Conservation (phyloP, 345 rosid species). For the Pistacia integerrima region DNA sequence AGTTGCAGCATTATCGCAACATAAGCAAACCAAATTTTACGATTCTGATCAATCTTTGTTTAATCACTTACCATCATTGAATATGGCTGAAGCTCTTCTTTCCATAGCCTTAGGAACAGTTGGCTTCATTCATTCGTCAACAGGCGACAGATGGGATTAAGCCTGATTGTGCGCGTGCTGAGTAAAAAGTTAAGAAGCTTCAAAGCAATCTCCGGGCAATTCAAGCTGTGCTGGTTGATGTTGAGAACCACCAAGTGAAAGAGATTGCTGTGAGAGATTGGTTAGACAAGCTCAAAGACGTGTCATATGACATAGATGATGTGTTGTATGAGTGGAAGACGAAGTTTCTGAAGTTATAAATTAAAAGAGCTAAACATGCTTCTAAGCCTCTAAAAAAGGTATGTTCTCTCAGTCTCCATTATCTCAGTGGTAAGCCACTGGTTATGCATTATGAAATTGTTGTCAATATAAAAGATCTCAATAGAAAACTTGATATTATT, state of each 20-base stretch:
- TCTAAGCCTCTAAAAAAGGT: constrained; percentile 3
- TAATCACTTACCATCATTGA: background rate
- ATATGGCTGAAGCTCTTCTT: background rate
- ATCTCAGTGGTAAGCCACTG: background rate
- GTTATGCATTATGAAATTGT: background rate
- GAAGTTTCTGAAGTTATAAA: background rate
- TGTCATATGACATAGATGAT: constrained; percentile 14
- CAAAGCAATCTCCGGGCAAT: background rate
- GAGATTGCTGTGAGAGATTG: background rate
- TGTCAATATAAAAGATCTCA: background rate
- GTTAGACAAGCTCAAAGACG: constrained; percentile 11
- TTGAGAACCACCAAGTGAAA: constrained; percentile 12
- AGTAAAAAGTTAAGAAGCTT: background rate
- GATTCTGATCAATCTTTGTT: background rate
- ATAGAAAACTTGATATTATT: constrained; percentile 4
- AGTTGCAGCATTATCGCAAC: background rate
- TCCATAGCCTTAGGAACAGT: background rate
- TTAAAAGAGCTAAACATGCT: background rate
- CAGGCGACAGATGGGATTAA: background rate
- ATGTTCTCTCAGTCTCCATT: background rate
- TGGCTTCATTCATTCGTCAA: background rate
- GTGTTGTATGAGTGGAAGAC: background rate
- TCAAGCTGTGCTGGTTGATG: constrained; percentile 5
- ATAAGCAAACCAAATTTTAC: background rate
- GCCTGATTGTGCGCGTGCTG: background rate